Evolutionary conservation across 2,329 filamentous ascomycete species (phyloP), one percentile per base, ranked within the genome.

Genomic region (Xylariales sp.): DNA sequence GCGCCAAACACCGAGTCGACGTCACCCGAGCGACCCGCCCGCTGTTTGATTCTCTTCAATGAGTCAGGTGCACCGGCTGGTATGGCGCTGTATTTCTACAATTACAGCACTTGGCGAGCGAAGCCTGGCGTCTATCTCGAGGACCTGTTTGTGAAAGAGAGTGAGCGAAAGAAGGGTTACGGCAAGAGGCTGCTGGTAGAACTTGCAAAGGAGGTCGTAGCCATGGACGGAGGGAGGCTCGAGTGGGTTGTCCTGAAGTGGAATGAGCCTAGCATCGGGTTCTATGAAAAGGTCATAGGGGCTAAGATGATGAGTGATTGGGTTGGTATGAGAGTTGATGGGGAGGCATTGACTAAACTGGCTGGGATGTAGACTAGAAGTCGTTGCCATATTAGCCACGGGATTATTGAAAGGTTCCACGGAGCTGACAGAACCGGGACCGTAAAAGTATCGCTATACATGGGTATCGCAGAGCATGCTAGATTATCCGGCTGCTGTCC

Each of bases 171-270:
- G 24, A 78, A 78, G 46, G 90, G 90, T 1, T 95, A 91, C 58
- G 91, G 90, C 28, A 86, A 83, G 63, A 69, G 73, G 53, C 63
- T 97, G 58, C 70, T 97, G 36, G 77, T 77, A 46, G 78, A 80
- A 51, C 67, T 96, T 58, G 91, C 90, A n/a, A 79, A 77, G 56
- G 86, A 95, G 68, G 82, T 88, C 3, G 57, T 86, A 40, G 74
- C 76, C 40, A 83, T 90, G 49, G 72, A 76, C 3, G 89, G 89
- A 1, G 81, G 75, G 6, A 73, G 91, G 44, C 66, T 97, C 42
- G 90, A 97, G 58, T 97, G 91, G 91, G 82, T 76, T 50, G 93
- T 95, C 48, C 65, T 96, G 54, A 91, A 87, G 66, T 95, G 89
- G 89, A 97, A 97, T 58, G 79, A 87, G 70, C 86, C 88, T 6